A percentile compares a stretch with the other conserved stretches of the same genome.
These are phyloP conservation scores for Saccharomyces jurei DNA, from an alignment of 805 yeast genomes.

Conservation along the genomic window DNA sequence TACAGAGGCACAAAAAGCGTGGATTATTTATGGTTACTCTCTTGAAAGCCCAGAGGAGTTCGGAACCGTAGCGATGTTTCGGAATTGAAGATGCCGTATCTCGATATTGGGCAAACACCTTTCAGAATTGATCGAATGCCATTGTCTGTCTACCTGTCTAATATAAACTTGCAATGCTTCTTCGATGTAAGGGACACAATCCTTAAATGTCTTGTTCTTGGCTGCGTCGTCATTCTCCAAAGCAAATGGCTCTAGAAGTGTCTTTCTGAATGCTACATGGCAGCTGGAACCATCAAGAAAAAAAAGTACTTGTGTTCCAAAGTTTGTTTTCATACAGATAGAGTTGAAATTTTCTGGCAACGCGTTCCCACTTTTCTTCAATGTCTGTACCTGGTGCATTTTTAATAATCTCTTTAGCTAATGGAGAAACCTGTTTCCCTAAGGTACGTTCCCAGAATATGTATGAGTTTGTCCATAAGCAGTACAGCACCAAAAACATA, in stretches of 20 bases:
- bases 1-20: too few relatives aligned
- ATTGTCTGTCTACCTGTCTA: neutral
- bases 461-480: too few relatives aligned
- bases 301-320: neutral
- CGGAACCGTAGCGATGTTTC: neutral
- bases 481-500: neutral
- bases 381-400: neutral
- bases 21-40: too few relatives aligned
- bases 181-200: neutral
- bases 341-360: neutral
- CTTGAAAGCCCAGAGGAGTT: neutral
- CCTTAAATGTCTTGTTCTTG: neutral
- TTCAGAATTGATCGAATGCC: neutral
- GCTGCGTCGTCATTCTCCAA: neutral
- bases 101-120: too few relatives aligned
- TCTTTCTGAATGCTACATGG: neutral
- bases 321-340: neutral
- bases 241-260: neutral
- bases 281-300: neutral
- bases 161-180: neutral
- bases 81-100: neutral
- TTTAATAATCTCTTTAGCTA: neutral
- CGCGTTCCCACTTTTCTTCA: neutral
- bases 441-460: neutral
- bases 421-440: neutral